These are phyloP conservation scores for Sesbania bispinosa DNA, from an alignment of 306 rosid species.

Conservation along the genomic window DNA sequence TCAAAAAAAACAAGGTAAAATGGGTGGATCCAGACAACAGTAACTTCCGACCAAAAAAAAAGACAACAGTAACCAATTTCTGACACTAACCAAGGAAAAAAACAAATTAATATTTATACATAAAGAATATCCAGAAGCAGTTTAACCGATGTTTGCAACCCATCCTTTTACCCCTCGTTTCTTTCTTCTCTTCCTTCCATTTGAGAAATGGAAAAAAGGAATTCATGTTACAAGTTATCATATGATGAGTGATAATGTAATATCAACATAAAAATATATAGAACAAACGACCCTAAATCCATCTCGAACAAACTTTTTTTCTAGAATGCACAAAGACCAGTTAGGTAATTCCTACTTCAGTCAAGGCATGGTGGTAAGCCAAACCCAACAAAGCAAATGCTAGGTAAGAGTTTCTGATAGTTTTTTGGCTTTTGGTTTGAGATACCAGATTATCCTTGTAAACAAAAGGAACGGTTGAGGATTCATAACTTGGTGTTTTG, in stretches of 20 bases:
- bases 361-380: not conserved
- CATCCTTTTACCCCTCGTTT: not conserved
- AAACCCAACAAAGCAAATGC: not conserved
- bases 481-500: not conserved
- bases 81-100: not conserved
- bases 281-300: no score
- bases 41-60: no score
- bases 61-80: not conserved
- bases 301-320: no score
- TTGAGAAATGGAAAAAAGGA: not conserved
- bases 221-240: not conserved
- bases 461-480: not conserved
- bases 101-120: not conserved
- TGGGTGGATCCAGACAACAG: not conserved
- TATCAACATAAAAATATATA: not conserved
- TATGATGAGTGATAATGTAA: not conserved
- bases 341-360: not conserved
- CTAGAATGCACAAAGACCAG: not conserved
- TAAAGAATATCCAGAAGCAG: not conserved
- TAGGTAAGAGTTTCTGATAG: no score
- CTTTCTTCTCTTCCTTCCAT: not conserved
- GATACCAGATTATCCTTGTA: not conserved
- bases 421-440: not conserved
- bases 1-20: not conserved
- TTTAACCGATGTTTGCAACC: not conserved